Evolutionary conservation across 805 yeast species (phyloP), one percentile per base, ranked within the genome.

Genomic region (Schwanniomyces pseudopolymorphus): DNA sequence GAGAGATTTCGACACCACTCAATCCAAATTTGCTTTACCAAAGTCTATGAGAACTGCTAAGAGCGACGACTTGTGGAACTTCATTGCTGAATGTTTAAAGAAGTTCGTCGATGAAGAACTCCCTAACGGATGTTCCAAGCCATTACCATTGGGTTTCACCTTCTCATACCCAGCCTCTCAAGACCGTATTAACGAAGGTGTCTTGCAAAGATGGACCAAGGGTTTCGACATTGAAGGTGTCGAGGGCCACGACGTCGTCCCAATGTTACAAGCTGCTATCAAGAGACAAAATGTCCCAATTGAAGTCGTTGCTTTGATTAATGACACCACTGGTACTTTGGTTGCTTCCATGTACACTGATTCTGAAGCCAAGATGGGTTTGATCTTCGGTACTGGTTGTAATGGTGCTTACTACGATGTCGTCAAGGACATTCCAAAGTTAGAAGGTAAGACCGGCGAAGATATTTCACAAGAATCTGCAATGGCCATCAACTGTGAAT

Each of bases 401-500:
- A 92, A 92, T 67, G 97, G 97, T 67, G 97, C 97, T 46, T 92
- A 91, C 75, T 91, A 84, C 70, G 98, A 92, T 59, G 70, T 70
- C 42, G 84, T 83, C 44, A 67, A 74, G 43, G 81, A 81, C 58
- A 81, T 92, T 58, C 92, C 91, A 53, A 92, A 92, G 75, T 77
- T 92, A 57, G 82, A 81, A 58, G 96, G 94, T 49, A 72, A 70
- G 57, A 66, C 85, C 45, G 78, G 82, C 25, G 72, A 68, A 37
- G 96, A 89, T 62, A 79, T 89, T 56, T 63, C 80, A 33, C 67
- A 63, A 5, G 80, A 79, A 42, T 77, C 86, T 37, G 83, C 85
- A 52, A 91, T 92, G 96, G 97, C 97, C 45, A 92, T 92, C 67
- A 92, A 92, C 78, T 90, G 97, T 77, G 99, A 92, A 75, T 92